Conservation (phyloP, 257 asterid species). For the Henckelia pumila region DNA sequence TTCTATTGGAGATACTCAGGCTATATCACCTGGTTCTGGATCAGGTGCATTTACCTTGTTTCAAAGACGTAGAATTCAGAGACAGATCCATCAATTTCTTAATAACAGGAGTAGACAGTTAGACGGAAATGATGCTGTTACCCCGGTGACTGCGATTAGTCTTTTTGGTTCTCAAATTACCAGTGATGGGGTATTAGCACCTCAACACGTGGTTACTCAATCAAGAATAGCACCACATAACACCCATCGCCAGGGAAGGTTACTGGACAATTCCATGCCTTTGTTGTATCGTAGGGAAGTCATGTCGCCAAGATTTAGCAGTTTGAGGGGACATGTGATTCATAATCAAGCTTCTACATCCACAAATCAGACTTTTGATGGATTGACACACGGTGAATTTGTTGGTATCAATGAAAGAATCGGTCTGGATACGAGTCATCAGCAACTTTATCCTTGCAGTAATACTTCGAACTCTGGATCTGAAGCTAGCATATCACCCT, state of each 20-base stretch:
- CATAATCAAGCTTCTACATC: conserved; percentile 66
- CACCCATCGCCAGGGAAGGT: conserved; percentile 38
- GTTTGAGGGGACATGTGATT: conserved; percentile 41
- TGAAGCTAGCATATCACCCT: conserved; percentile 43
- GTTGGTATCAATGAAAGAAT: conserved; percentile 38
- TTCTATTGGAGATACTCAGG: conserved; percentile 44
- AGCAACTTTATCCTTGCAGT: conserved; percentile 58
- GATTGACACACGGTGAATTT: conserved; percentile 39
- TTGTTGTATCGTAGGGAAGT: conserved; percentile 36
- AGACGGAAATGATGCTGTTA: conserved; percentile 31
- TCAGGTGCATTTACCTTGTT: conserved; percentile 57
- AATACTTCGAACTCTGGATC: conserved; percentile 47
- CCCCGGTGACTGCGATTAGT: conserved; percentile 33
- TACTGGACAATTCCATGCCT: conserved; percentile 29
- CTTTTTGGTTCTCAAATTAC: conserved; percentile 46
- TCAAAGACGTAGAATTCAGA: conserved; percentile 72
- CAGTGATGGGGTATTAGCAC: conserved; percentile 34
- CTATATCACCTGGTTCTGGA: conserved; percentile 52
- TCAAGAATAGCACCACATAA: conserved; percentile 30
- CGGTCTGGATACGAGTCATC: conserved; percentile 47
- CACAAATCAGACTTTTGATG: conserved; percentile 36
- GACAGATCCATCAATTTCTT: conserved; percentile 60
- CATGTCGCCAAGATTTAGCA: conserved; percentile 37
- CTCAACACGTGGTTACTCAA: conserved; percentile 34
- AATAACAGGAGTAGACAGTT: conserved; percentile 48